Evolutionary conservation across 257 asterid species (phyloP), one percentile per base, ranked within the genome.

Genomic region (Ligustrum vulgare): DNA sequence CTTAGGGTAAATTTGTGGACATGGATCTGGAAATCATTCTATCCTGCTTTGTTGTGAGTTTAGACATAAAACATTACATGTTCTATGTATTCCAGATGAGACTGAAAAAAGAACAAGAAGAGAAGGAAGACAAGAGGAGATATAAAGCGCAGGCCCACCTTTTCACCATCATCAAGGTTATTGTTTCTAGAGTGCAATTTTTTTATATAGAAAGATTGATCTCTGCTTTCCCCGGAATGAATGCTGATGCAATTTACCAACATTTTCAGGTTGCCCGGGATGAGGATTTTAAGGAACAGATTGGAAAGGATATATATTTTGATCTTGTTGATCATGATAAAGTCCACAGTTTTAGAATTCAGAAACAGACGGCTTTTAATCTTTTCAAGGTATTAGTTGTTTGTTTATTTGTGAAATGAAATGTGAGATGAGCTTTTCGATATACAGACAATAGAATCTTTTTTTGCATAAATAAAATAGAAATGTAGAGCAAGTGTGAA

Each of bases 301-400:
- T 95, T 18, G 99, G 99, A 25, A 95, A 93, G 83, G 94, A 91
- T 78, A 86, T 89, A 76, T 89, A 82, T 82, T 95, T 95, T 72
- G 99, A 95, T 86, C 96, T 95, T 78, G 97, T 95, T 56, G 99
- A 95, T 85, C 99, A 93, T 79, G 99, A 95, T 75, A 93, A 93
- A 90, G 98, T 93, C 70, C 93, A 84, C 47, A 91, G 85, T 86
- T 95, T 95, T 77, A 91, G 99, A 36, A 93, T 95, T 81, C 97
- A 91, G 89, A 95, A 93, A 77, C 97, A 91, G 79, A 83, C 78
- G 84, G 82, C 94, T 72, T 95, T 95, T 78, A 89, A 86, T 77
- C 84, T 83, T 73, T 95, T 95, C 87, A 95, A 95, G 99, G 99
- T 95, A 84, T 79, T 45, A 35, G 58, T 41, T 64, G 37, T 70